Base-by-base conservation (phyloP, 495 filamentous ascomycete species). In the Cryomyces antarcticus region DNA sequence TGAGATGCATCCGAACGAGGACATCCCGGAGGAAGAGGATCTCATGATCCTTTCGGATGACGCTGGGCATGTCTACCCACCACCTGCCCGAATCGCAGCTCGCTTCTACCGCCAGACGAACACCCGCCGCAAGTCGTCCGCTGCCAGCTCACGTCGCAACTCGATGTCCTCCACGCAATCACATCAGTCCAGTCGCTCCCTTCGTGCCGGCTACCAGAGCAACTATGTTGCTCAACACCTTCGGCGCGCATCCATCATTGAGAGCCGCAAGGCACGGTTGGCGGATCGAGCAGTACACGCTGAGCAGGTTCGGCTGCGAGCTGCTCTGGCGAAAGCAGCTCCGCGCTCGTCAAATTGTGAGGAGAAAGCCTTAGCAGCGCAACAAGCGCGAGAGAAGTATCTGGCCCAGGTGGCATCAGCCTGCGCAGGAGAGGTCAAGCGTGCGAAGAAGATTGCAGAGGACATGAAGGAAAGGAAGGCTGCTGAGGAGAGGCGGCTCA, bases 241-340 rank as follows among this genome's bases (percentile, higher is more conserved):
- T 33, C 84, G 87, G 30, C 82, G 87, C 38, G 78, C 82, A 6
- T 88, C 84, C 27, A 93, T 97, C 42, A 70, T 96, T 44, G 88
- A 97, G 58, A 82, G 72, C 52, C 82, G 89, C 35, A 95, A 93
- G 58, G 89, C 86, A 5, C 76, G 87, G 38, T 71, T 96, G 28
- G 89, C 92, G 42, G 89, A 93, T 57, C 74, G 88, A 37, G 92
- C 88, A 7, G 82, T 84, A 37, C 85, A 97, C 63, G 89, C 86
- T 39, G 89, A 97, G 58, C 87, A 93, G 63, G 89, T 97, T n/a
- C 82, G 89, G 44, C 64, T 89, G 42, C 79, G 80, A 43, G 89
- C 82, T 37, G 84, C 83, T n/a, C 59, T 83, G 42, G 80, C 78
- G 30, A 93, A 86, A 66, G 80, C 80, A 33, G 73, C 75, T 10